A percentile compares a stretch with the other conserved stretches of the same genome.
Evolutionary conservation across 495 filamentous ascomycete genomes (phyloP).

Genomic region (Hypoxylon rickii): DNA sequence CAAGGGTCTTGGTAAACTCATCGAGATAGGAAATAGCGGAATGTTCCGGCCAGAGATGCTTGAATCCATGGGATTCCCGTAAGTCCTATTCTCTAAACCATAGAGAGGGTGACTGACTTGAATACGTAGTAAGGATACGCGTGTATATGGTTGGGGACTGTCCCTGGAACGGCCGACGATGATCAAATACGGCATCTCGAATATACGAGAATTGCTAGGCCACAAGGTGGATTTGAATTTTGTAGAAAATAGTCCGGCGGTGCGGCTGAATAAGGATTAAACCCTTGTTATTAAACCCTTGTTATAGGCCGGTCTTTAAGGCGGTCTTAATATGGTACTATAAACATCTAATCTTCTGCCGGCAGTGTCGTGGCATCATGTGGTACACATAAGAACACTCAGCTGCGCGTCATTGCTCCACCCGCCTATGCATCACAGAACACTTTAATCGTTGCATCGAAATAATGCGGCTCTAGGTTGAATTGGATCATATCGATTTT

Average conservation of each 20-base stretch:
- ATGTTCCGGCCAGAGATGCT: conserved; percentile 99
- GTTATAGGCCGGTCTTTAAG: no score
- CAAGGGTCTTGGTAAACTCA: conserved; percentile 84
- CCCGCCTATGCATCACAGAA: no score
- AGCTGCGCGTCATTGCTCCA: no score
- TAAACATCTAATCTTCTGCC: no score
- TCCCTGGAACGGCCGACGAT: conserved; percentile 94
- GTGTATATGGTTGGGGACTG: conserved; percentile 89
- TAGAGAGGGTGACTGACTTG: conserved; percentile 1
- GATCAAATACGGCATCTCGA: conserved; percentile 90
- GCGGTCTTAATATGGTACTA: no score
- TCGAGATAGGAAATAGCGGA: conserved; percentile 96
- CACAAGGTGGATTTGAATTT: conserved; percentile 85
- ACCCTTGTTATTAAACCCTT: no score
- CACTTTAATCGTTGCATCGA: no score
- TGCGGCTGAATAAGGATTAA: conserved; percentile 77
- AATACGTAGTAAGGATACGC: conserved; percentile 65
- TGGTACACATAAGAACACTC: no score
- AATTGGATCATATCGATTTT: no score
- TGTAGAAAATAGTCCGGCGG: conserved; percentile 80
- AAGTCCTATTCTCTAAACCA: background rate
- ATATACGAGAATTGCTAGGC: conserved; percentile 83
- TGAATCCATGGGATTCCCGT: conserved; percentile 57
- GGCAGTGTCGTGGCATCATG: no score
- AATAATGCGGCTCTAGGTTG: no score